Evolutionary conservation across 495 filamentous ascomycete species (phyloP).

Genomic region (Sordaria brevicollis): DNA sequence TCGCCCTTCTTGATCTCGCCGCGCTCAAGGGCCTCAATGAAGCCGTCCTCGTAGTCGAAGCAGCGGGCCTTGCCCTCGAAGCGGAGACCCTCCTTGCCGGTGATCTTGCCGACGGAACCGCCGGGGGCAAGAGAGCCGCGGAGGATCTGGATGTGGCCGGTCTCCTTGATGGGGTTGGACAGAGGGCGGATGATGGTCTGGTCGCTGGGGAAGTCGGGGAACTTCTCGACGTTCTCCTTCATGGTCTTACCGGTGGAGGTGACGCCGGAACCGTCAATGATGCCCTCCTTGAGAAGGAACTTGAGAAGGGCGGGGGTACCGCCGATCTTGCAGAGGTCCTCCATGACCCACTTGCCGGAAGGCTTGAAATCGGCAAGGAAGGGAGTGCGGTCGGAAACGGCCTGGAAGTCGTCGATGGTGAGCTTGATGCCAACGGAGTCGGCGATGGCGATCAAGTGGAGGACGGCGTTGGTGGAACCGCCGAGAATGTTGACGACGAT

Average conservation of each 20-base stretch:
- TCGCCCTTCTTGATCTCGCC: conserved; percentile 90
- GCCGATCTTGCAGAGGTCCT: conserved; percentile 80
- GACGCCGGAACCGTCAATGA: conserved; percentile 79
- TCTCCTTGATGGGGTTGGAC: conserved; percentile 83
- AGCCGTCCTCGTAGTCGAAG: conserved; percentile 77
- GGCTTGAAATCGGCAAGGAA: conserved; percentile 96
- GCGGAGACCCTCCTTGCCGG: conserved; percentile 85
- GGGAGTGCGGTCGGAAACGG: conserved; percentile 80
- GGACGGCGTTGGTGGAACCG: conserved; percentile 92
- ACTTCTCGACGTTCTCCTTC: conserved; percentile 75
- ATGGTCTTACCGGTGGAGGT: conserved; percentile 94
- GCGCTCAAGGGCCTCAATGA: conserved; percentile 65
- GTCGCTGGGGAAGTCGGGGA: conserved; percentile 66
- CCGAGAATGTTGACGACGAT: conserved; percentile 88
- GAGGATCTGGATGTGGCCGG: conserved; percentile 95
- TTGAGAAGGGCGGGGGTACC: conserved; percentile 88
- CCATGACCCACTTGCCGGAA: conserved; percentile 94
- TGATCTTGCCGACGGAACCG: conserved; percentile 95
- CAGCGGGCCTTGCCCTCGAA: conserved; percentile 84
- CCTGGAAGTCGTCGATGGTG: conserved; percentile 95
- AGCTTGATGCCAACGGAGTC: conserved; percentile 89
- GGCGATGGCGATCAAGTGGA: conserved; percentile 94
- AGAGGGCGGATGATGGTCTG: conserved; percentile 90
- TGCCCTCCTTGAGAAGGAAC: conserved; percentile 78
- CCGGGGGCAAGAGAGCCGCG: conserved; percentile 84